Evolutionary conservation across 2,329 filamentous ascomycete genomes (phyloP).

Genomic region (Verticillium tricorpus): DNA sequence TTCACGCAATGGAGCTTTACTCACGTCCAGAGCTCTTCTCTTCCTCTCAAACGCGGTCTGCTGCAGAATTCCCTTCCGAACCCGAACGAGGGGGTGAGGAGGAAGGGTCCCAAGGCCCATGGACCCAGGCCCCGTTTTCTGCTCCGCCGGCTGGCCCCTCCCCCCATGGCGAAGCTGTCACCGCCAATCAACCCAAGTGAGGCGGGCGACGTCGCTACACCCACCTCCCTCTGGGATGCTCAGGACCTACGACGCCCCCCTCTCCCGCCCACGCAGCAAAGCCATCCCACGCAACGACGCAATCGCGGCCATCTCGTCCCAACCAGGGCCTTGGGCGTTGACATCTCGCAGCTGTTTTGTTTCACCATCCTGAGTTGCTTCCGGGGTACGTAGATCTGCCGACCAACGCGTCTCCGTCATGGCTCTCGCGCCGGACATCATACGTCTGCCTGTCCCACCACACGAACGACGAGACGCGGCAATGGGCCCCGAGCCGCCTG

Average conservation of each 20-base stretch:
- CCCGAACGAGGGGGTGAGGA: neutral
- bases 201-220: conserved; percentile 6
- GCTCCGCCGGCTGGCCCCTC: neutral
- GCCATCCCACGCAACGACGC: neutral
- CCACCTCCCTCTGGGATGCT: neutral
- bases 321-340: neutral
- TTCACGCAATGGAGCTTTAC: neutral
- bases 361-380: neutral
- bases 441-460: neutral
- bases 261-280: neutral
- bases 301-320: neutral
- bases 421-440: neutral
- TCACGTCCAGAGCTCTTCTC: neutral
- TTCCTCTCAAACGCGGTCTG: neutral
- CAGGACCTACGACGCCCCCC: neutral
- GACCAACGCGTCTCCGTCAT: neutral
- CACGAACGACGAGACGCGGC: neutral
- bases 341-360: neutral
- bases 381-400: neutral
- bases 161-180: neutral
- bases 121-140: neutral
- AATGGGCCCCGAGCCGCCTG: neutral
- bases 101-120: neutral
- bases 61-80: neutral
- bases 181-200: conserved; percentile 12